Percentiles rank a stretch among this genome's conserved stretches.
Evolutionary conservation across 345 rosid genomes (phyloP).

Genomic region (Dovyalis caffra): DNA sequence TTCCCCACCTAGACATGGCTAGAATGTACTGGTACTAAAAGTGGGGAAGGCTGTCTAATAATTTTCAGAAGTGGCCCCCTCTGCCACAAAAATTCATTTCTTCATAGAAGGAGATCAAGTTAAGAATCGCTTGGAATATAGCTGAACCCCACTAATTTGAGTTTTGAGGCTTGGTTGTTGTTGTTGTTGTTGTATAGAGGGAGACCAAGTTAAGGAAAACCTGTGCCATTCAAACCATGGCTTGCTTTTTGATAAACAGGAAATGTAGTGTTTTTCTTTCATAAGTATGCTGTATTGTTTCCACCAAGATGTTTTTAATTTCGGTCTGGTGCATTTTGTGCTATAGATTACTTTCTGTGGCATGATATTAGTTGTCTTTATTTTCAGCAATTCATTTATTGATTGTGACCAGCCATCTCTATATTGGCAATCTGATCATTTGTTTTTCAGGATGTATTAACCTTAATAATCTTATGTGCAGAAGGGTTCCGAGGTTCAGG

Average conservation of each 20-base stretch:
- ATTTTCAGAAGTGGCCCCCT: not conserved
- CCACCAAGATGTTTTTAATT: not conserved
- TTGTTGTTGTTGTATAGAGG: not conserved
- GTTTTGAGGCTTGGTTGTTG: not conserved
- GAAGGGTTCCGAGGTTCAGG: conserved; percentile 95
- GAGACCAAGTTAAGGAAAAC: not conserved
- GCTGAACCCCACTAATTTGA: not conserved
- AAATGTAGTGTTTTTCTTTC: not conserved
- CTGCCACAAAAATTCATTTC: not conserved
- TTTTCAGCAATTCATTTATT: not conserved
- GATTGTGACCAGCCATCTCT: not conserved
- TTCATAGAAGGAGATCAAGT: not conserved
- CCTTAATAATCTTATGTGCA: conserved; percentile 38
- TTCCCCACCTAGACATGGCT: not conserved
- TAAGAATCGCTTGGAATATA: not conserved
- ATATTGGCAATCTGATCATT: not conserved
- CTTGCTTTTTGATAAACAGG: not conserved
- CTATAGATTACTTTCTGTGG: not conserved
- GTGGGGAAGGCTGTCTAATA: not conserved
- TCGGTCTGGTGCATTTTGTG: not conserved
- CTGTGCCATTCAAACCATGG: not conserved
- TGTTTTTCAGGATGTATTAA: not conserved
- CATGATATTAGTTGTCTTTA: not conserved
- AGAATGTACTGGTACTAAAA: not conserved
- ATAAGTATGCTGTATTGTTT: not conserved